Conservation (phyloP, 208 protist genomes). For the Trypanosoma caninum region DNA sequence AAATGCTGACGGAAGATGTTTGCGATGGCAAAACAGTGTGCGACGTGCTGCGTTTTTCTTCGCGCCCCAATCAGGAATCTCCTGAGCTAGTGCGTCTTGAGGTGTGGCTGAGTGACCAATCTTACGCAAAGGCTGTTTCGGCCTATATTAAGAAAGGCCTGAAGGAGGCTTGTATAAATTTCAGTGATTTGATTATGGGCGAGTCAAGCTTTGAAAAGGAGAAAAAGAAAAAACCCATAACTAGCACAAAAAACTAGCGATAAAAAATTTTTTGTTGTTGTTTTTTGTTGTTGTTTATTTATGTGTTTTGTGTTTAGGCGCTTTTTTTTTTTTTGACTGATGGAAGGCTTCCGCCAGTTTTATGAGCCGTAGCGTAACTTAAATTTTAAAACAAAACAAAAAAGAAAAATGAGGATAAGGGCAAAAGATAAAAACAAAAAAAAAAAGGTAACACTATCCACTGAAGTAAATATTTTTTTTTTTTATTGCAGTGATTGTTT, state of each 20-base stretch:
- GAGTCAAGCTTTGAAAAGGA: conserved; percentile 64
- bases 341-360: not conserved
- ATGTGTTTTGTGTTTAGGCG: not conserved
- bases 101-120: conserved; percentile 82
- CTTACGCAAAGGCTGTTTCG: conserved; percentile 46
- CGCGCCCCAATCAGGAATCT: conserved; percentile 57
- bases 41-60: conserved; percentile 80
- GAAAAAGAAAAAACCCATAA: conserved; percentile 29
- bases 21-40: conserved; percentile 63
- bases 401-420: not conserved
- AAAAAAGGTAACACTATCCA: too few species aligned
- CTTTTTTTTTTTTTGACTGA: not conserved
- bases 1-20: conserved; percentile 52
- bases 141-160: conserved; percentile 49
- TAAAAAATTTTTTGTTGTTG: not conserved
- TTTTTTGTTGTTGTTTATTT: not conserved
- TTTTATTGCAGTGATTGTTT: too few species aligned
- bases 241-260: conserved; percentile 3
- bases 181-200: conserved; percentile 49
- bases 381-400: not conserved
- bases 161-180: conserved; percentile 38
- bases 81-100: conserved; percentile 72
- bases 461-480: not conserved
- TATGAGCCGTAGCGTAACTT: not conserved
- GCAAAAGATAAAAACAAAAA: not conserved